Base-by-base conservation (phyloP, 2,329 filamentous ascomycete genomes). In the Fusarium caatingaense region DNA sequence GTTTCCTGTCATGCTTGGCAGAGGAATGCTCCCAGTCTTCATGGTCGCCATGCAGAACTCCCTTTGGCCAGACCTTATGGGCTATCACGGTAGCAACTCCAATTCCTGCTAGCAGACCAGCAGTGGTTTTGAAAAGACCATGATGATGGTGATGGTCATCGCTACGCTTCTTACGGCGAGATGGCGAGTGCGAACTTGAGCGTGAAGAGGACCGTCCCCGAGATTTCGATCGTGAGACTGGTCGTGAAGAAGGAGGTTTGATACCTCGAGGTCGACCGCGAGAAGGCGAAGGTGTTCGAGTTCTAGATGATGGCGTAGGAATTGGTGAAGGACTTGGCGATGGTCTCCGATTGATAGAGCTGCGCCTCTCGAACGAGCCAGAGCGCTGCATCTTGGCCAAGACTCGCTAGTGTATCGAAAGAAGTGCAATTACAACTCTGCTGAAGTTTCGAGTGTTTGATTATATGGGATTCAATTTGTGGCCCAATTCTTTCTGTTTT, bases 1-100 rank as follows among this genome's bases (percentile, higher is more conserved):
- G 61, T 27, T 63, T 67, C 61, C 47, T 56, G 16, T 49, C 67
- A 23, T 72, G 71, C 44, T 66, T 72, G 34, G 58, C 18, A 20
- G 48, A 53, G 8, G 53, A 23, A 25, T 60, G 68, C 50, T 76
- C 76, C 77, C 78, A 79, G 20, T 77, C 71, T 13, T 78, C 74
- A 28, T 76, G 69, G 20, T 71, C 76, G 15, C 75, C 74, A 56
- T 78, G 69, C 21, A 75, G 34, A 44, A 73, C 64, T 8, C 73
- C 73, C 64, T 78, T 79, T 30, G 78, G 77, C 79, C 79, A 81
- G 66, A 79, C 69, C 56, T 77, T 79, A 66, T 77, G 78, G 41
- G 78, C 77, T 40, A 79, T 68, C 44, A 80, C 69, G 13, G 78
- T 74, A 25, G 78, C 78, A 32, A 80, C 73, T 32, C 79, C 79